Percentiles rank a stretch among this genome's conserved stretches.
Conservation (phyloP, 345 rosid species). For the Bruguiera sexangula region DNA sequence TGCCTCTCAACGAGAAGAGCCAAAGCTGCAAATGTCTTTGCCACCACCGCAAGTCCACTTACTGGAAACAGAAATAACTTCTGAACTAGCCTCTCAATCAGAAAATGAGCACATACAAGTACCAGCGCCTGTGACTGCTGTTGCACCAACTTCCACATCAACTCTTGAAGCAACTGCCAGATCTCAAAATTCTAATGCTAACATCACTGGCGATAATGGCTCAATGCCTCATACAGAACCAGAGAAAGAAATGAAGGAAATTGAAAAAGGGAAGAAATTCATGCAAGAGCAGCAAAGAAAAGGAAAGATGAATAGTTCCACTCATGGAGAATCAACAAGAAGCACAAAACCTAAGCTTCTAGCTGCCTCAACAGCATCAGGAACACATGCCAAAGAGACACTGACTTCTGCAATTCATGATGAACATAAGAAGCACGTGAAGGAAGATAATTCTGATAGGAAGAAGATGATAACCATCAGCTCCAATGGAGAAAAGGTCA, state of each 20-base stretch:
- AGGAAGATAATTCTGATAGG: slow-evolving; percentile 29
- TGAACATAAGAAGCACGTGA: slow-evolving; percentile 27
- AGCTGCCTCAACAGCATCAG: slow-evolving; percentile 17
- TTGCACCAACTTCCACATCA: slow-evolving; percentile 7
- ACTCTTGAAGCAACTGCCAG: slow-evolving; percentile 21
- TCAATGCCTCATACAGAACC: slow-evolving; percentile 8
- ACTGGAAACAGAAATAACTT: slow-evolving; percentile 22
- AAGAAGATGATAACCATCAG: slow-evolving; percentile 17
- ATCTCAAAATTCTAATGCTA: slow-evolving; percentile 10
- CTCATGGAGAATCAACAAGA: slow-evolving; percentile 24
- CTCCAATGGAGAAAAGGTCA: slow-evolving; percentile 24
- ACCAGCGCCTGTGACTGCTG: slow-evolving; percentile 1
- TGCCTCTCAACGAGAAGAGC: too few species aligned
- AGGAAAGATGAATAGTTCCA: slow-evolving; percentile 16
- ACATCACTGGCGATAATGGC: slow-evolving; percentile 1
- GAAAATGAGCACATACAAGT: slow-evolving; percentile 12
- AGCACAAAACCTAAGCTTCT: slow-evolving; percentile 20
- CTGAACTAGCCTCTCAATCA: slow-evolving; percentile 14
- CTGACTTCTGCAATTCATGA: slow-evolving; percentile 12
- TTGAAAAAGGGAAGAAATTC: slow-evolving; percentile 21
- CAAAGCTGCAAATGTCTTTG: too few species aligned
- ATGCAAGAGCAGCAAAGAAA: slow-evolving; percentile 19
- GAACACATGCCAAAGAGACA: slow-evolving; percentile 23
- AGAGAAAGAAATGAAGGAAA: slow-evolving; percentile 9
- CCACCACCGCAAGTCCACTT: slow-evolving; percentile 12